Conservation (phyloP, 23 red algal species). For the Cyanidium caldarium region DNA sequence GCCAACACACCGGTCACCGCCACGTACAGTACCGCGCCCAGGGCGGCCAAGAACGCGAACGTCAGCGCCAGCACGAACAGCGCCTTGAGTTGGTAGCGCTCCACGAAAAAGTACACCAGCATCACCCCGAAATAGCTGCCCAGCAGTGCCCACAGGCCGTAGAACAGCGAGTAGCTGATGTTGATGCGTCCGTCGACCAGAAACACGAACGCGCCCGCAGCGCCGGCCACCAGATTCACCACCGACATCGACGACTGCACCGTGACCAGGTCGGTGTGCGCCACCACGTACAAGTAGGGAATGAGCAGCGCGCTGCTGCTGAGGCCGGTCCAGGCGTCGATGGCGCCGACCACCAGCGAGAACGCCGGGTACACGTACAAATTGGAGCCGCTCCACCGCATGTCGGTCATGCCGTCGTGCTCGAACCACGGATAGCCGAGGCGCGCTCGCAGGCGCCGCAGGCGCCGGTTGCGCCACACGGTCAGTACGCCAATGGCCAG, state of each 20-base stretch:
- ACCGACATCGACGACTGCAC: background rate
- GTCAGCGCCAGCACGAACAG: background rate
- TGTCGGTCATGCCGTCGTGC: background rate
- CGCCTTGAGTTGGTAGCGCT: background rate
- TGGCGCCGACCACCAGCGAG: background rate
- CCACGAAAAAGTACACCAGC: constrained; percentile 3
- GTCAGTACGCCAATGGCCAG: background rate
- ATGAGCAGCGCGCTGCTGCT: constrained; percentile 9
- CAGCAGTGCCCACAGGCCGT: background rate
- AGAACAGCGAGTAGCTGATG: background rate
- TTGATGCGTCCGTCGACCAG: background rate
- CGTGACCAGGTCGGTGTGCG: background rate
- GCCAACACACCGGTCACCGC: background rate
- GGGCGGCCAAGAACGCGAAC: background rate
- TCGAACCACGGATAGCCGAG: constrained; percentile 1
- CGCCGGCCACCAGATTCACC: background rate
- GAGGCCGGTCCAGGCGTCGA: background rate
- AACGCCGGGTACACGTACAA: constrained; percentile 8
- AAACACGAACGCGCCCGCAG: background rate
- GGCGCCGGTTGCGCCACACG: background rate
- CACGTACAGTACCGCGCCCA: background rate
- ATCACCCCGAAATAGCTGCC: background rate
- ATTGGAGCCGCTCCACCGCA: background rate
- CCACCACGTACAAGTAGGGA: background rate
- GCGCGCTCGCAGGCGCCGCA: background rate